Evolutionary conservation across 176 grass and related monocot species (phyloP).

Genomic region (Poa annua): DNA sequence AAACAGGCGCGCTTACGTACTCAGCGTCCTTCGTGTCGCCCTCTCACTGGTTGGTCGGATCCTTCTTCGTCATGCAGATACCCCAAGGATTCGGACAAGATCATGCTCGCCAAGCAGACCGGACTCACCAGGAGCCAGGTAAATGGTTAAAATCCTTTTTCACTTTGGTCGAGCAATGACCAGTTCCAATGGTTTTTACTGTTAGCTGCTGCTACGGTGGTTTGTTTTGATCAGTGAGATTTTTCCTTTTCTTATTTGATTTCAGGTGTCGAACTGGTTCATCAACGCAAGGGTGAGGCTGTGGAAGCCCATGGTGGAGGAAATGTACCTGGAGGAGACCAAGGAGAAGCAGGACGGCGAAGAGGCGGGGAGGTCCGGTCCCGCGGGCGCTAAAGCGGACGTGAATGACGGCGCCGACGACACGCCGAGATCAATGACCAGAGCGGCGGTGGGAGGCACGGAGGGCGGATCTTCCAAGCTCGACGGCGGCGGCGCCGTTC

Average conservation of each 20-base stretch:
- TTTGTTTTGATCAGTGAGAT: background rate
- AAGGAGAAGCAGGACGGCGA: slow-evolving; percentile 67
- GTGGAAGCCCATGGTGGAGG: slow-evolving; percentile 99
- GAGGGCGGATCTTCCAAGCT: slow-evolving; percentile 19
- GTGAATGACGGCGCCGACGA: slow-evolving; percentile 22
- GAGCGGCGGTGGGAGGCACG: background rate
- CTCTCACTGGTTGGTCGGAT: slow-evolving; percentile 24
- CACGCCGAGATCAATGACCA: slow-evolving; percentile 45
- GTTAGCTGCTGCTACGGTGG: background rate
- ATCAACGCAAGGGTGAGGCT: slow-evolving; percentile 96
- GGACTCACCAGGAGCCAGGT: slow-evolving; percentile 98
- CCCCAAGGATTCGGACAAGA: slow-evolving; percentile 99
- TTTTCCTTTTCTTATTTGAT: too few relatives aligned
- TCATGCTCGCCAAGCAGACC: slow-evolving; percentile 98
- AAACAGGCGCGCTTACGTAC: background rate
- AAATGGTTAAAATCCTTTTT: background rate
- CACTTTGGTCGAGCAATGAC: background rate
- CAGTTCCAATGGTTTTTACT: background rate
- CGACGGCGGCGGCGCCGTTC: slow-evolving; percentile 14
- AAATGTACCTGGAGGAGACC: slow-evolving; percentile 97
- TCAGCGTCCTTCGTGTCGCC: slow-evolving; percentile 22
- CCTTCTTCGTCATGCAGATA: slow-evolving; percentile 63
- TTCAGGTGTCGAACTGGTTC: slow-evolving; percentile 98
- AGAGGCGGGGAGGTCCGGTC: slow-evolving; percentile 46
- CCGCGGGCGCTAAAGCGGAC: slow-evolving; percentile 49